These are phyloP conservation scores for Lactifluus hygrophoroides DNA, from an alignment of 768 basidiomycete genomes.

Conservation along the genomic window DNA sequence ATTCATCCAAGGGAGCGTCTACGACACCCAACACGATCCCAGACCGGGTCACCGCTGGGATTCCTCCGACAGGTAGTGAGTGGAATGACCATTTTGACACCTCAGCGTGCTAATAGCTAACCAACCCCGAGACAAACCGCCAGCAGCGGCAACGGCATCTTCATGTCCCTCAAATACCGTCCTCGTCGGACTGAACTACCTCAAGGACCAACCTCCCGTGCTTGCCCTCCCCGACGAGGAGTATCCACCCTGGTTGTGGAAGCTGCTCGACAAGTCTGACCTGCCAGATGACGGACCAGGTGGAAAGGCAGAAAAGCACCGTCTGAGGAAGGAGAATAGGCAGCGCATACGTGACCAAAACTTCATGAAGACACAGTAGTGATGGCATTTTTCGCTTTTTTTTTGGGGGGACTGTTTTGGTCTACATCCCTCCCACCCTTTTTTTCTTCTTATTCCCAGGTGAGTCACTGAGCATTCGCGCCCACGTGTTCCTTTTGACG, in stretches of 20 bases:
- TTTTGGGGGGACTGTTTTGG: not conserved
- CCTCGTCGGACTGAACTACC: constrained; percentile 71
- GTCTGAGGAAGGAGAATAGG: constrained; percentile 52
- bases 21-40: not conserved
- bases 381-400: not conserved
- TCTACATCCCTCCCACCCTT: no score
- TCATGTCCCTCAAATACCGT: constrained; percentile 67
- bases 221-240: constrained; percentile 71
- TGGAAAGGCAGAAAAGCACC: constrained; percentile 46
- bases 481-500: not conserved
- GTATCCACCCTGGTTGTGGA: constrained; percentile 91
- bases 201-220: constrained; percentile 74
- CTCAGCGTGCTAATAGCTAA: not conserved
- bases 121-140: not conserved
- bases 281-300: constrained; percentile 67
- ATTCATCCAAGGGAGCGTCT: not conserved
- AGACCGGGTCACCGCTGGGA: not conserved
- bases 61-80: not conserved
- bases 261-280: constrained; percentile 46
- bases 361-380: constrained; percentile 73
- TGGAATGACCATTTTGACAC: not conserved
- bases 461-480: not conserved
- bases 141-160: constrained; percentile 30
- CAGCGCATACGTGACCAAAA: constrained; percentile 74
- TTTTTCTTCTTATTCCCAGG: not conserved